A percentile compares a stretch with the other conserved stretches of the same genome.
Evolutionary conservation across 2,329 filamentous ascomycete genomes (phyloP).

Genomic region (Pseudogymnoascus sp.): DNA sequence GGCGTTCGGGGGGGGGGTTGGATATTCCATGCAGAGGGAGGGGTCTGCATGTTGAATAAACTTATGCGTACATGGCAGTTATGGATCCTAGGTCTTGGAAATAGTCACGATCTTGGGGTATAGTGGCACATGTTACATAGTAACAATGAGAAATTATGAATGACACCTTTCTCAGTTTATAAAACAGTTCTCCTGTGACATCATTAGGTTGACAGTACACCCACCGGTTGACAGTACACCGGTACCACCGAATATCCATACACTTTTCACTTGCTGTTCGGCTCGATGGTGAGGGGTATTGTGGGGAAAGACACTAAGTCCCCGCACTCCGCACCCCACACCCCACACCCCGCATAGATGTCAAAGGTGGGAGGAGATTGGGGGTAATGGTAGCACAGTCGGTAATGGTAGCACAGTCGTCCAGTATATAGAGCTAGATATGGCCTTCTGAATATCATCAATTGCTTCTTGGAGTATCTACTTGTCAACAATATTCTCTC

Average conservation of each 20-base stretch:
- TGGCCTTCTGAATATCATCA: background rate
- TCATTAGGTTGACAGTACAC: background rate
- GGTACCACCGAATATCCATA: background rate
- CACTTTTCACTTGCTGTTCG: background rate
- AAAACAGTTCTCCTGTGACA: background rate
- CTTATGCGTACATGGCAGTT: background rate
- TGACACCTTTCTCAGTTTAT: background rate
- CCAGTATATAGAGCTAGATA: background rate
- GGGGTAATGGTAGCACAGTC: background rate
- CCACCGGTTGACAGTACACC: background rate
- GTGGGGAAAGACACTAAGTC: background rate
- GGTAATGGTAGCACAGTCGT: background rate
- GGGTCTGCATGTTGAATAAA: background rate
- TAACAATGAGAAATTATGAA: background rate
- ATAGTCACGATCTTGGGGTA: background rate
- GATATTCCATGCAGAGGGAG: background rate
- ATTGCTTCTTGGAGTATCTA: background rate
- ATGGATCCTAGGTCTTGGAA: background rate
- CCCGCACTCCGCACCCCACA: background rate
- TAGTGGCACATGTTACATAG: background rate
- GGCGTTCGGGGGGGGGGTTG: background rate
- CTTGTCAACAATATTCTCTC: background rate
- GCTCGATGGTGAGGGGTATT: background rate
- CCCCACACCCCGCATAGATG: background rate
- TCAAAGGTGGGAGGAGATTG: background rate